Evolutionary conservation across 805 yeast species (phyloP), one percentile per base, ranked within the genome.

Genomic region (Pichia thaimueangensis): DNA sequence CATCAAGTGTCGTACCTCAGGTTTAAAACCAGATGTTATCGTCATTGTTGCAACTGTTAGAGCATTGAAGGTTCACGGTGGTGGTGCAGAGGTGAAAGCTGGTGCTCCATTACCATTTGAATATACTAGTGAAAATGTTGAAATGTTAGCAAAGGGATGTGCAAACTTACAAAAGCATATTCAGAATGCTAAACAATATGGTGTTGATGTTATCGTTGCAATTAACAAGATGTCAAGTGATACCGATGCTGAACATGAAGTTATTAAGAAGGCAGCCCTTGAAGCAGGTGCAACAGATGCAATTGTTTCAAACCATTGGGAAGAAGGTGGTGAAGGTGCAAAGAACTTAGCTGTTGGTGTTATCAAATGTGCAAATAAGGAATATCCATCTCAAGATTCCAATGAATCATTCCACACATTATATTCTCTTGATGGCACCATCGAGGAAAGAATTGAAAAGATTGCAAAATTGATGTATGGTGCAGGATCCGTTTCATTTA

Each of bases 61-160:
- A 60, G 97, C 97, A n/a, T 77, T 91, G 65, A 91, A 91, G 67
- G 78, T 86, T 43, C 97, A 91, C 60, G 97, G 97, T 47, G 97
- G 97, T 50, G 97, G 95, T 38, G 89, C 97, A 15, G 95, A 86
- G 55, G 97, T 91, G 47, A 86, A 86, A 59, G 96, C 97, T 15
- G 97, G 97, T 46, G 83, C 79, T 53, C 74, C 87, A 30, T 73
- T 91, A 54, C 95, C 97, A 28, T 71, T 69, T 29, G 96, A 76
- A 56, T 91, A 91, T 68, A 67, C 76, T 34, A 72, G 78, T 48
- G 96, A 89, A 68, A 82, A 88, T 63, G 76, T 84, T 43, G 95
- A 82, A 29, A 72, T 80, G 58, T 76, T 91, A 52, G 71, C 76
- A 43, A 71, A 72, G 42, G 97, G 97, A 41, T 82, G 91, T 63